Evolutionary conservation across 2,329 filamentous ascomycete species (phyloP), one percentile per base, ranked within the genome.

Genomic region (Nemania sp.): DNA sequence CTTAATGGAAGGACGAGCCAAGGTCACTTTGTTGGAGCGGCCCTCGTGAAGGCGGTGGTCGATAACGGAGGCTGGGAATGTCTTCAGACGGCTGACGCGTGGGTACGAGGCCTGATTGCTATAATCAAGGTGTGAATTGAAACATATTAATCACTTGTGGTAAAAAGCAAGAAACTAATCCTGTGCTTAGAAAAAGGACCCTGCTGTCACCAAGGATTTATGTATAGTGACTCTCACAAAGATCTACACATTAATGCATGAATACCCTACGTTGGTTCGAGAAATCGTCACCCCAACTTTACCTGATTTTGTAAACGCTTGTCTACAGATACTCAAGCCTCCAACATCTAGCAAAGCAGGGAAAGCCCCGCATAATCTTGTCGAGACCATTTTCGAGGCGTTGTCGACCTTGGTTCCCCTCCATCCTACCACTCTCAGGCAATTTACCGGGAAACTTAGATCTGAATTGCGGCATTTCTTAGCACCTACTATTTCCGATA

Each of bases 211-310:
- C 28, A 95, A 94, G 68, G 88, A 88, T 68, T 72, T 97, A 54
- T 84, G 83, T 61, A 77, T 96, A 44, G 81, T 94, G 57, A 84
- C 89, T 12, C 75, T 97, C 57, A 89, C 89, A 17, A 86, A 89
- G 66, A 91, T 97, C 62, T 97, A 94, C 73, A 80, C 85, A 62
- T 81, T 94, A 30, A 88, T 92, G 34, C 89, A 91, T 66, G 84
- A 87, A 31, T 91, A 91, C 67, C 90, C 88, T 55, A 94, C 90
- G 7, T 77, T 97, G 48, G 79, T 93, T 39, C 82, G 93, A 63
- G 92, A 97, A 68, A 90, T 97, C 56, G 92, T 89, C 1, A 96
- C 91, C 0, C 91, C 91, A 2, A 89, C 84, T 3, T 75, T 97
- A 17, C 84, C 90, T 1, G 75, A 81, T 1, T 96, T 93, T 65